These are phyloP conservation scores for Oryza brachyantha DNA, from an alignment of 176 grass and related monocot species.

Conservation along the genomic window DNA sequence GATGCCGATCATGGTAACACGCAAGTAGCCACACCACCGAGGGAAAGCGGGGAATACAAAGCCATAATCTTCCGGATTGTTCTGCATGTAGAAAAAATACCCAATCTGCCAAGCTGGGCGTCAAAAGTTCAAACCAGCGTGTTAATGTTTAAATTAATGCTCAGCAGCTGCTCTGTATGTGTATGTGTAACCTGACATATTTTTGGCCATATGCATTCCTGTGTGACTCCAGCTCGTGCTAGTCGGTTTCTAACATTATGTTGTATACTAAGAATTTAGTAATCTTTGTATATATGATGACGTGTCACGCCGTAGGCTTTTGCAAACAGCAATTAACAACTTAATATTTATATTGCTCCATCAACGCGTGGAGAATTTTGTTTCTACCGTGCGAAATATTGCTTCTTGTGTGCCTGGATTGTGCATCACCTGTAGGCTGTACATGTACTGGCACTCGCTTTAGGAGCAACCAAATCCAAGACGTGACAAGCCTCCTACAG, in stretches of 20 bases:
- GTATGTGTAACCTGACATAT: neutral
- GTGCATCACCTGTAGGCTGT: neutral
- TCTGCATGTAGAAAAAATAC: neutral
- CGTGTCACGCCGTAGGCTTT: neutral
- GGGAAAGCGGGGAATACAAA: no score
- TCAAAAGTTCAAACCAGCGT: neutral
- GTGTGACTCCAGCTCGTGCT: neutral
- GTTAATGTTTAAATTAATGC: neutral
- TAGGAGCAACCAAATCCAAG: neutral
- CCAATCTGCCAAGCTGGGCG: neutral
- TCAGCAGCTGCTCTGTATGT: neutral
- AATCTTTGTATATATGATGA: neutral
- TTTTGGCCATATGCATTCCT: neutral
- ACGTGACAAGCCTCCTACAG: neutral
- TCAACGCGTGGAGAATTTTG: no score
- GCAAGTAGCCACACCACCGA: conserved; percentile 12
- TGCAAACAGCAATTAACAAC: no score
- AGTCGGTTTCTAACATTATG: neutral
- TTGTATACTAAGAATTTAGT: neutral
- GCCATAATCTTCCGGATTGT: no score
- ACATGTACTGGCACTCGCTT: neutral
- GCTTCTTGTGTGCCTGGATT: neutral
- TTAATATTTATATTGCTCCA: neutral
- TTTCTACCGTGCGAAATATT: neutral
- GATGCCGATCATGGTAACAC: conserved; percentile 26